phyloP scores from a whole-genome alignment of 2,329 filamentous ascomycete genomes.

The Sclerotinia borealis region DNA sequence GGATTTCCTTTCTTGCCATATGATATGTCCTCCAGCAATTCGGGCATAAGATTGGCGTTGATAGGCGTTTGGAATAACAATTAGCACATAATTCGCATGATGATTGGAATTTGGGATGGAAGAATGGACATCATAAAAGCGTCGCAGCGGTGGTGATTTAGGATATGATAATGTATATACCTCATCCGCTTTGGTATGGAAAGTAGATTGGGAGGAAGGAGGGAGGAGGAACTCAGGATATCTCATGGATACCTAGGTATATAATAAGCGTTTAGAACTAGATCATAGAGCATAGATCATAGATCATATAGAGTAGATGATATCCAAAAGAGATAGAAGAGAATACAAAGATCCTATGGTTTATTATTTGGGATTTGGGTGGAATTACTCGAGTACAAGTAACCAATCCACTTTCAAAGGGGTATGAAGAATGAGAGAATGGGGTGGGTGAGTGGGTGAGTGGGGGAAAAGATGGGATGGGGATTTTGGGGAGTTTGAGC shows the following conservation, averaged over 20 bases:
- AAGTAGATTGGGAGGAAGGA: not conserved
- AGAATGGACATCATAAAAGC: too few relatives aligned
- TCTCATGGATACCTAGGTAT: not conserved
- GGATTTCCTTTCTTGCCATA: not conserved
- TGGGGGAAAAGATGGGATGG: too few relatives aligned
- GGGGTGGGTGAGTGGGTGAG: too few relatives aligned
- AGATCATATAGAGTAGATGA: too few relatives aligned
- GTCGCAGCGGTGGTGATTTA: not conserved
- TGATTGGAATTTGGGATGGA: not conserved
- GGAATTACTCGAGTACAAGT: too few relatives aligned
- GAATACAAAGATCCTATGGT: too few relatives aligned
- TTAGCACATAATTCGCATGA: not conserved
- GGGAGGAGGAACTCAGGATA: not conserved
- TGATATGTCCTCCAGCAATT: not conserved
- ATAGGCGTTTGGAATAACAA: not conserved
- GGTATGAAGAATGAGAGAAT: too few relatives aligned
- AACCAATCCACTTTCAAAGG: too few relatives aligned
- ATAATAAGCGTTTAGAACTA: too few relatives aligned
- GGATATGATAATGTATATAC: conserved; percentile 4
- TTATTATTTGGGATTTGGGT: too few relatives aligned
- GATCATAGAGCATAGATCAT: not conserved
- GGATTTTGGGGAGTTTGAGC: too few relatives aligned
- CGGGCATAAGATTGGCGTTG: not conserved
- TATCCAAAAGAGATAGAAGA: too few relatives aligned
- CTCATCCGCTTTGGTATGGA: not conserved